phyloP scores from a whole-genome alignment of 768 basidiomycete genomes.

The Grammothele lineata region DNA sequence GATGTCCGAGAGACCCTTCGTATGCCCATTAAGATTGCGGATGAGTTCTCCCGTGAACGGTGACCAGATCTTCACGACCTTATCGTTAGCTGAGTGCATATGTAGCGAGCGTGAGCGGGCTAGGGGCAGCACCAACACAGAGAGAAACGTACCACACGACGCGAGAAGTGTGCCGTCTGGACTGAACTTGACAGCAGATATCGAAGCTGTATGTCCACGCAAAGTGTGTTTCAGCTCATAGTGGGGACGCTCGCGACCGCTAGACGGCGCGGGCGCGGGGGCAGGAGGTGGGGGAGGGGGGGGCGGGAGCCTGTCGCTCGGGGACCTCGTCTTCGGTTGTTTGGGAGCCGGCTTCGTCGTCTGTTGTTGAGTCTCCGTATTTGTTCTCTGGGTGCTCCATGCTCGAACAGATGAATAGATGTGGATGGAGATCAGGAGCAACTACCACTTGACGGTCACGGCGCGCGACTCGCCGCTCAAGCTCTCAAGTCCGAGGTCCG shows the following conservation, averaged over 20 bases:
- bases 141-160: constrained; percentile 64
- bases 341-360: constrained; percentile 69
- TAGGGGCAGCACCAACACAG: neutral
- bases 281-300: constrained; percentile 34
- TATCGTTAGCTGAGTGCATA: constrained; percentile 65
- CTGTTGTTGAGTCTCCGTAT: constrained; percentile 41
- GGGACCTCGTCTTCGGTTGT: constrained; percentile 84
- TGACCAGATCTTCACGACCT: constrained; percentile 77
- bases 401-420: too few relatives aligned
- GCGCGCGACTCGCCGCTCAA: too few relatives aligned
- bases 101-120: neutral
- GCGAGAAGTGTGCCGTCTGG: constrained; percentile 82
- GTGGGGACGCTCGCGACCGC: constrained; percentile 45
- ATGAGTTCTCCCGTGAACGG: constrained; percentile 75
- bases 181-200: constrained; percentile 90
- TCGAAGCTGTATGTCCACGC: constrained; percentile 73
- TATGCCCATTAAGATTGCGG: constrained; percentile 70
- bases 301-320: constrained; percentile 44
- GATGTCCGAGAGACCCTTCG: constrained; percentile 83
- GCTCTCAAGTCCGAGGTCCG: too few relatives aligned
- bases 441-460: too few relatives aligned
- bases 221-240: constrained; percentile 67
- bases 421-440: too few relatives aligned
- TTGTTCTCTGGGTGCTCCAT: constrained; percentile 17
- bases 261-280: constrained; percentile 25